Evolutionary conservation across 306 rosid genomes (phyloP).

Genomic region (Fragaria ananassa): DNA sequence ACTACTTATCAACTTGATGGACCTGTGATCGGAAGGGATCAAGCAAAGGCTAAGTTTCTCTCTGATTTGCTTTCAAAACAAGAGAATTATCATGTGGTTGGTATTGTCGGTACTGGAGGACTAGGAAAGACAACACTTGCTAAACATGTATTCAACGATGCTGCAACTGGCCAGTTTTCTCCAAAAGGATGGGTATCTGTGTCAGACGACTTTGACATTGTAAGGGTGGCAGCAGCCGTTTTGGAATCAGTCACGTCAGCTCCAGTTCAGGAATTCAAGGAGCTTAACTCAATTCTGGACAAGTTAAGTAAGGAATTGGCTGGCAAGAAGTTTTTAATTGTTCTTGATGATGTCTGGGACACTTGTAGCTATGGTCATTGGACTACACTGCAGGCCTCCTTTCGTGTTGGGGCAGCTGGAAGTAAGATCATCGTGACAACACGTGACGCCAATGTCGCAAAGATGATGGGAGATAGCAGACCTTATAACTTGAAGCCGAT

Average conservation of each 20-base stretch:
- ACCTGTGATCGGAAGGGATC: conserved; percentile 6
- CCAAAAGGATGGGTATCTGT: not conserved
- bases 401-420: not conserved
- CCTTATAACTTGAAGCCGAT: not conserved
- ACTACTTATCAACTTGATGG: not conserved
- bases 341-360: not conserved
- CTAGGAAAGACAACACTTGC: not conserved
- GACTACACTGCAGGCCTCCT: not conserved
- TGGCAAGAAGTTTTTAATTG: not conserved
- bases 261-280: not conserved
- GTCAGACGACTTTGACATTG: not conserved
- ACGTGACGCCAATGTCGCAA: not conserved
- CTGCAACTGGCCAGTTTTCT: not conserved
- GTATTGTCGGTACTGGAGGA: not conserved
- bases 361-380: not conserved
- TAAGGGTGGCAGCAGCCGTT: not conserved
- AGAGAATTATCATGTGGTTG: not conserved
- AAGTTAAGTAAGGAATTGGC: not conserved
- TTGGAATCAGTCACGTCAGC: not conserved
- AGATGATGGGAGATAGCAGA: not conserved
- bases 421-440: not conserved
- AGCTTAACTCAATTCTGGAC: not conserved
- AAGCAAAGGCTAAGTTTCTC: not conserved
- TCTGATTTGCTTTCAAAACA: not conserved
- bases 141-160: not conserved